These are phyloP conservation scores for Tuber brumale DNA, from an alignment of 495 filamentous ascomycete species.

Conservation along the genomic window DNA sequence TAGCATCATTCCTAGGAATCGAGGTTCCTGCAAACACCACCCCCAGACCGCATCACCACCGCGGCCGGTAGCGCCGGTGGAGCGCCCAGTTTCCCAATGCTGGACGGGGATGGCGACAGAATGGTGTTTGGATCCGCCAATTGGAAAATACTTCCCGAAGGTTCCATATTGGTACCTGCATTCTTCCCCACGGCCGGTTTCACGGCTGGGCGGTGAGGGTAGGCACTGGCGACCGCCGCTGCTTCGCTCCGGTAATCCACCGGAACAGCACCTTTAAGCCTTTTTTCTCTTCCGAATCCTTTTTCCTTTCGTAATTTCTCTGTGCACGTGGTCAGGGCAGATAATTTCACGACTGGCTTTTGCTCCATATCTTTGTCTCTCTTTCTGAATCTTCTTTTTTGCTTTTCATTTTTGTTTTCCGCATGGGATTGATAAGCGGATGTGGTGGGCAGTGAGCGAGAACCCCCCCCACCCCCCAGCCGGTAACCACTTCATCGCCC, in stretches of 20 bases:
- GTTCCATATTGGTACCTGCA: neutral
- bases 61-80: slow-evolving; percentile 9
- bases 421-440: neutral
- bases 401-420: neutral
- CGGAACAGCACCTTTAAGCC: neutral
- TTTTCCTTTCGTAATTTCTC: neutral
- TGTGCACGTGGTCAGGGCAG: neutral
- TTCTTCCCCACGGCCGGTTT: neutral
- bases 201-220: neutral
- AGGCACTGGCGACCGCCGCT: neutral
- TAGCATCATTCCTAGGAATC: slow-evolving; percentile 7
- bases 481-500: neutral
- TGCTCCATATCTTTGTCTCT: neutral
- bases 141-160: slow-evolving; percentile 1
- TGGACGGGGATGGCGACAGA: slow-evolving; percentile 13
- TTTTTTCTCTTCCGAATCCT: neutral
- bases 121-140: slow-evolving; percentile 7
- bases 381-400: neutral
- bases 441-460: neutral
- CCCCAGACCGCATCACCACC: neutral
- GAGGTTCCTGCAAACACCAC: slow-evolving; percentile 9
- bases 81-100: slow-evolving; percentile 9
- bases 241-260: neutral
- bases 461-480: neutral
- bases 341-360: neutral